Percentiles rank a stretch among this genome's conserved stretches.
phyloP scores from a whole-genome alignment of 1,284 basidiomycete genomes.

The Puccinia polysora region DNA sequence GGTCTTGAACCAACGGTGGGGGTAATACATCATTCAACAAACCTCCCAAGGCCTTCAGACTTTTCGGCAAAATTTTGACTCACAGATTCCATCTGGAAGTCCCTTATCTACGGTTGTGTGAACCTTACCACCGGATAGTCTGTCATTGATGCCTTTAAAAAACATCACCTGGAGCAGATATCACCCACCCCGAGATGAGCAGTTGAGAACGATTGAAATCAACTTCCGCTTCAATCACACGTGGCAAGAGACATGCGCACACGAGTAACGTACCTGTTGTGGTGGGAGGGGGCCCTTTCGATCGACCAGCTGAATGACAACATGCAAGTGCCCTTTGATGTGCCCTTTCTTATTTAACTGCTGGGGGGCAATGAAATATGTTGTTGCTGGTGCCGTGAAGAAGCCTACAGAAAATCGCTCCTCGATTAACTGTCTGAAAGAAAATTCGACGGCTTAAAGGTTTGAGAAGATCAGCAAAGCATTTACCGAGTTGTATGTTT shows the following conservation, averaged over 20 bases:
- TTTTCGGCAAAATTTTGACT: not conserved
- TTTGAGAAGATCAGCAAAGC: not conserved
- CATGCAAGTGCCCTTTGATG: slow-evolving; percentile 26
- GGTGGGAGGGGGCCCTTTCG: not conserved
- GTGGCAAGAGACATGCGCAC: too few relatives aligned
- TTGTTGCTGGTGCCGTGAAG: slow-evolving; percentile 17
- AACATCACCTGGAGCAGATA: slow-evolving; percentile 4
- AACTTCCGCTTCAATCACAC: too few relatives aligned
- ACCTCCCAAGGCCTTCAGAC: not conserved
- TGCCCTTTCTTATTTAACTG: slow-evolving; percentile 26
- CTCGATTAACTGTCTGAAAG: not conserved
- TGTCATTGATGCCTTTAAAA: slow-evolving; percentile 31
- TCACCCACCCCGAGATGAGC: not conserved
- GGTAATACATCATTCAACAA: not conserved
- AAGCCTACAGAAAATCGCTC: slow-evolving; percentile 21
- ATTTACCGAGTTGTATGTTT: slow-evolving; percentile 21
- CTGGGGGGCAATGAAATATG: slow-evolving; percentile 31
- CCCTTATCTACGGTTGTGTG: slow-evolving; percentile 4
- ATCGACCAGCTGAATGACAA: slow-evolving; percentile 3
- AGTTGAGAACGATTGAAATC: not conserved
- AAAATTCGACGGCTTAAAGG: not conserved
- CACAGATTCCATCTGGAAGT: slow-evolving; percentile 26
- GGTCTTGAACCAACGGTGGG: slow-evolving; percentile 4
- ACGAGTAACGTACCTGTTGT: too few relatives aligned
- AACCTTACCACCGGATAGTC: not conserved